Base-by-base conservation (phyloP, 192 early-diverging fungal genomes). In the Entomortierella chlamydospora region DNA sequence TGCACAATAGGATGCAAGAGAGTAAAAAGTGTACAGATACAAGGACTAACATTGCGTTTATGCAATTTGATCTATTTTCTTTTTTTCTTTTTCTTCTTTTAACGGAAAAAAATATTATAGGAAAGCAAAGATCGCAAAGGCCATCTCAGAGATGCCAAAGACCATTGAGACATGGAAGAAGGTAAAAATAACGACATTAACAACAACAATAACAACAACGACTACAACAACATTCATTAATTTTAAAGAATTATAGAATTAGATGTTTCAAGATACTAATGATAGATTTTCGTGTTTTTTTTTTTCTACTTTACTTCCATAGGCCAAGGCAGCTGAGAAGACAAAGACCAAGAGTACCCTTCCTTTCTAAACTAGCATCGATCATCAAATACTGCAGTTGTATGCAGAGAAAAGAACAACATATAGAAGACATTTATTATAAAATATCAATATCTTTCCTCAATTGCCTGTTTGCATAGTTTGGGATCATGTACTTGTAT, bases 61-160 rank as follows among this genome's bases (percentile, higher is more conserved):
- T 58, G n/a, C 30, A 23, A 39, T 34, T 22, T n/a, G 47, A 42
- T 57, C 37, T 39, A 56, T 45, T 45, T 61, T 45, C 4, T 4
- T 20, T 29, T 23, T 39, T 39, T 20, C 39, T 56, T 41, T 39
- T 56, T 18, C 13, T 42, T 61, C 23, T 43, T 56, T 68, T 8
- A 13, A 52, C 37, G 43, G 54, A 12, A 57, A 12, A 37, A 39
- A 7, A 1, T 41, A 62, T 53, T 29, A 50, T 47, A 70, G 78
- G 63, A 72, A 77, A 57, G 78, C 81, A 34, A 85, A 83, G 52
- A 58, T 80, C 47, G 70, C 66, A 25, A 85, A 85, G 67, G 81
- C 82, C 4, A 64, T 85, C n/a, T 65, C 69, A 26, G 82, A 85
- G 18, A 85, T 85, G 83, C 77, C 70, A 13, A 79, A 82, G 77